Percentiles rank a stretch among this genome's conserved stretches.
Evolutionary conservation across 305 asterid genomes (phyloP).

Genomic region (Rubia peregrina): DNA sequence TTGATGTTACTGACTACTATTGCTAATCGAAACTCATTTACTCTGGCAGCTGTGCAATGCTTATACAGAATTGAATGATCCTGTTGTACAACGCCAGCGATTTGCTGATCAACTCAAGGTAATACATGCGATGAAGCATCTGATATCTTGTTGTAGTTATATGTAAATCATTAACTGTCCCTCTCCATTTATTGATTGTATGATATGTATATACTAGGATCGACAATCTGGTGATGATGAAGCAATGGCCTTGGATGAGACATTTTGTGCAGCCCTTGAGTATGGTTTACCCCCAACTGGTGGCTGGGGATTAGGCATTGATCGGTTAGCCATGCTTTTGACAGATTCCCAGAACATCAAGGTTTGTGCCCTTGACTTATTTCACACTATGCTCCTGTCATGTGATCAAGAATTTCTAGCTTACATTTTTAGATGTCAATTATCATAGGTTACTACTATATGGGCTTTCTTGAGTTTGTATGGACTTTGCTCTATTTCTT

Average conservation of each 20-base stretch:
- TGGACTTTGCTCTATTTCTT: not conserved
- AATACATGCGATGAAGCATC: slow-evolving; percentile 9
- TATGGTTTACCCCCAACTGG: slow-evolving; percentile 94
- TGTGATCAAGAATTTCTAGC: not conserved
- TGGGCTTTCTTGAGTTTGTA: not conserved
- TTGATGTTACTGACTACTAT: slow-evolving; percentile 8
- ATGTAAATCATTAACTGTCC: not conserved
- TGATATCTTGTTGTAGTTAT: not conserved
- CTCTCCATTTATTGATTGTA: not conserved
- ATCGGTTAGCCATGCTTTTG: slow-evolving; percentile 70
- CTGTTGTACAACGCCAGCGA: slow-evolving; percentile 87
- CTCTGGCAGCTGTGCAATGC: slow-evolving; percentile 72
- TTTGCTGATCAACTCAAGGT: slow-evolving; percentile 96
- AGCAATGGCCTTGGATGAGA: slow-evolving; percentile 93
- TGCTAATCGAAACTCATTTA: slow-evolving; percentile 2
- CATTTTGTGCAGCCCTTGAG: slow-evolving; percentile 80
- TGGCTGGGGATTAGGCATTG: slow-evolving; percentile 96
- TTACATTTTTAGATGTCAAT: not conserved
- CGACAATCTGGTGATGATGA: slow-evolving; percentile 95
- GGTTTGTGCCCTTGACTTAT: slow-evolving; percentile 29
- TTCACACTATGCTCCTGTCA: not conserved
- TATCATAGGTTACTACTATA: not conserved
- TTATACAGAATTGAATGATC: slow-evolving; percentile 87
- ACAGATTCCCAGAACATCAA: slow-evolving; percentile 94
- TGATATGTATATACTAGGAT: slow-evolving; percentile 37